Base-by-base conservation (phyloP, 192 early-diverging fungal genomes). In the Backusella parvicylindrica region DNA sequence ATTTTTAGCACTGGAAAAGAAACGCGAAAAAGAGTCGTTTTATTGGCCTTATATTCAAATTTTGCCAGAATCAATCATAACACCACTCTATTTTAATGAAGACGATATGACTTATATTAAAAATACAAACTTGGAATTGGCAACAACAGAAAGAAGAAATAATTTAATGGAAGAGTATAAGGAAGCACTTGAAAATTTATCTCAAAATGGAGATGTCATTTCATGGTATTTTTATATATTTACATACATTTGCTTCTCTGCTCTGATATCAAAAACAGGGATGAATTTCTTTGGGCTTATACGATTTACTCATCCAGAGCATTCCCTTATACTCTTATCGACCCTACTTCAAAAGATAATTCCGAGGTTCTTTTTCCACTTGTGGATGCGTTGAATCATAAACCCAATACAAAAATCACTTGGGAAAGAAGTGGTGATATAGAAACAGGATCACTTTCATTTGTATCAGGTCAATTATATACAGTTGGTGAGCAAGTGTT, bases 371-470 rank as follows among this genome's bases (percentile, higher is more conserved):
- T 92, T 32, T 79, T 92, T 56, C 91, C 91, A 1, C 75, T 92
- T 41, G 77, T 87, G 43, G 91, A 92, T 75, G 84, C 87, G 56
- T 68, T 91, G 77, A 92, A 92, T 68, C 91, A 92, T 70, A 81
- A 83, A 63, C 86, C 88, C 26, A 75, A 74, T 70, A 82, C 84
- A 41, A 84, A 78, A 60, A 79, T 89, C 26, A 84, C 90, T 13
- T 92, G 90, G 89, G 69, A 68, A 23, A 79, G 84, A 11, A 66
- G 69, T 3, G 78, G 81, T 16, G 81, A 74, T 26, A 38, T 73
- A 26, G 71, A 79, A 28, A 70, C 73, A 21, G 75, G 72, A 8
- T 75, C 78, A 4, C 71, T 90, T 6, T 77, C 81, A 28, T 86
- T 90, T 75, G 79, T 84, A 3, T 78, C 86, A 8, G 74, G 81